A percentile compares a stretch with the other conserved stretches of the same genome.
Evolutionary conservation across 2,329 filamentous ascomycete species (phyloP).

Genomic region (Xylariales sp.): DNA sequence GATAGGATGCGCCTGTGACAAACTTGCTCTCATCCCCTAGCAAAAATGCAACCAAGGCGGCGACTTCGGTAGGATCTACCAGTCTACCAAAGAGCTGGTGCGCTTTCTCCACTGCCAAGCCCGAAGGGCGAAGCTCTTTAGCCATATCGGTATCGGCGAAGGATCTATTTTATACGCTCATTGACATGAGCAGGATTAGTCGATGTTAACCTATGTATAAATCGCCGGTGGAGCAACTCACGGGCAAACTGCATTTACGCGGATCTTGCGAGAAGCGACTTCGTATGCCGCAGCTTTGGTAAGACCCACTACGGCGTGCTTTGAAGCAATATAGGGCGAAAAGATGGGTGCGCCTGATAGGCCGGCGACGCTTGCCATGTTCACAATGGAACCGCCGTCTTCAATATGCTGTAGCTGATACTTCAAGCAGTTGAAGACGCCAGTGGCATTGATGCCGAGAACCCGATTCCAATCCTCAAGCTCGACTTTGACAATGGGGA

Average conservation of each 20-base stretch:
- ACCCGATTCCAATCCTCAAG: conserved; percentile 30
- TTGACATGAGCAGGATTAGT: too few relatives aligned
- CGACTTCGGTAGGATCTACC: conserved; percentile 22
- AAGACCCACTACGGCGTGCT: conserved; percentile 25
- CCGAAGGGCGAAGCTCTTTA: conserved; percentile 2
- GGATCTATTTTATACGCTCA: too few relatives aligned
- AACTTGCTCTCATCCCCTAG: conserved; percentile 27
- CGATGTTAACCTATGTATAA: background rate
- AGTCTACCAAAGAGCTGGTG: conserved; percentile 20
- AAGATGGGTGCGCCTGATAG: conserved; percentile 25
- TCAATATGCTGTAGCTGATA: conserved; percentile 39
- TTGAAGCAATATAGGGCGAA: conserved; percentile 25
- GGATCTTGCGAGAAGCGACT: conserved; percentile 12
- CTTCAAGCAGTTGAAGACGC: conserved; percentile 45
- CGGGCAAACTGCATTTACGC: conserved; percentile 23
- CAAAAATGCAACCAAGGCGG: conserved; percentile 23
- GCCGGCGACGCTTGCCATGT: conserved; percentile 36
- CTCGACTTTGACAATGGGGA: background rate
- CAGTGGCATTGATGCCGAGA: conserved; percentile 39
- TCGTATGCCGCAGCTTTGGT: conserved; percentile 24
- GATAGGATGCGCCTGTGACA: conserved; percentile 15
- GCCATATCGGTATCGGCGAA: conserved; percentile 10
- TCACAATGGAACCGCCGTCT: conserved; percentile 39
- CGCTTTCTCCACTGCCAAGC: background rate
- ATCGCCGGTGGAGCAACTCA: conserved; percentile 11